Evolutionary conservation across 2,329 filamentous ascomycete species (phyloP), one percentile per base, ranked within the genome.

Genomic region (Stenocarpella maydis): DNA sequence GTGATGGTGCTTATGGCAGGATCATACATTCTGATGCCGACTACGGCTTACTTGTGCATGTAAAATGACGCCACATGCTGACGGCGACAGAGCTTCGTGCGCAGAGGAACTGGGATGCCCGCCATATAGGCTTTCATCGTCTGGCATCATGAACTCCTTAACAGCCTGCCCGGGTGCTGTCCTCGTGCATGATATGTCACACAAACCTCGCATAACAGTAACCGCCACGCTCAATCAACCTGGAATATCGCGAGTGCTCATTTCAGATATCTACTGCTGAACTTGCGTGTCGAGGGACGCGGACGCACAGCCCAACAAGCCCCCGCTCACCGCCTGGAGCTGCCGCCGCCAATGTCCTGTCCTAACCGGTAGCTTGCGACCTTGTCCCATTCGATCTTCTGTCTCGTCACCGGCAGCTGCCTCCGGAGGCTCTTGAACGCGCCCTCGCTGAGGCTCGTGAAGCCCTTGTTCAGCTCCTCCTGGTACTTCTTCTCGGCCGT

Each of bases 361-460:
- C 92, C 92, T 74, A 97, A 84, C 71, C 94, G 87, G 83, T 99
- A 99, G 74, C 94, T 94, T 54, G 93, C 92, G 74, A 99, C 93
- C 85, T 97, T 98, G 81, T 99, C 95, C 96, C 96, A 99, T 82
- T 99, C 96, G 75, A 99, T 95, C 87, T 98, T 98, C 85, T 99
- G 96, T 78, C 96, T 90, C 72, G 96, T 99, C 71, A 99, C 94
- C 0, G 96, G 96, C 78, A 99, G 84, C 82, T 98, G 96, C 81
- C 96, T 89, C 77, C 96, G 89, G 79, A 99, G 82, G 2, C 91
- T 90, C 88, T 98, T 99, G 83, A 99, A 99, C 0, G 94, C 93
- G 12, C 95, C 95, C 83, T 99, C 96, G 77, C 94, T 96, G 78
- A 99, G 84, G 73, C 86, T 91, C 17, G 90, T 90, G 80, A 99